phyloP scores from a whole-genome alignment of 2,329 filamentous ascomycete genomes.

The Arthroderma sp. region DNA sequence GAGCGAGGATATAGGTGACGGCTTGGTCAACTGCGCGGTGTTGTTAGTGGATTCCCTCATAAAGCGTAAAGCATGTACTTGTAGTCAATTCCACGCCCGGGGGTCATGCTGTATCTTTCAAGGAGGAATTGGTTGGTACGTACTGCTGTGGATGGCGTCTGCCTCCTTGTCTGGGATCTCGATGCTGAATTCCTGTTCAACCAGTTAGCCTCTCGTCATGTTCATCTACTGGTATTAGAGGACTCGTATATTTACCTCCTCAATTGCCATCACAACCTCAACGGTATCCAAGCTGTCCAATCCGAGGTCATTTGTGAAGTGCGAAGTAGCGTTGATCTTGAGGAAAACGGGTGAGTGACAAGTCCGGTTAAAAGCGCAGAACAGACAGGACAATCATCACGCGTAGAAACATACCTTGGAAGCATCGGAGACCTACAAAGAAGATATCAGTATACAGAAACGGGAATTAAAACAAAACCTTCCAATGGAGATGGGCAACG shows the following conservation, averaged over 20 bases:
- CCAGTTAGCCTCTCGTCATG: slow-evolving; percentile 6
- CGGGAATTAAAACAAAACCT: not conserved
- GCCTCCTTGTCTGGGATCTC: slow-evolving; percentile 98
- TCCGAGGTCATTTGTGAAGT: slow-evolving; percentile 95
- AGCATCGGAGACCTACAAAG: slow-evolving; percentile 32
- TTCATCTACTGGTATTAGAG: not conserved
- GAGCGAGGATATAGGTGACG: slow-evolving; percentile 82
- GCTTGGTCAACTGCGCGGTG: slow-evolving; percentile 66
- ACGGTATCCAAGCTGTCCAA: slow-evolving; percentile 96
- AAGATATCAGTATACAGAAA: slow-evolving; percentile 11
- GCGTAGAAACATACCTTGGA: slow-evolving; percentile 38
- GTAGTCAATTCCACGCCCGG: too few species aligned
- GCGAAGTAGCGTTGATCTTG: slow-evolving; percentile 68
- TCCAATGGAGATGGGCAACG: slow-evolving; percentile 16
- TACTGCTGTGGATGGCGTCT: slow-evolving; percentile 87
- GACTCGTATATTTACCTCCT: slow-evolving; percentile 54
- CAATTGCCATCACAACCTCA: slow-evolving; percentile 99
- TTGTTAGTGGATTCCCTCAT: too few species aligned
- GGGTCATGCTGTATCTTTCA: too few species aligned
- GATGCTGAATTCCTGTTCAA: slow-evolving; percentile 62
- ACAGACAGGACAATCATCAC: not conserved
- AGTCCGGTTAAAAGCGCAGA: slow-evolving; percentile 1
- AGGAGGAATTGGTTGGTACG: slow-evolving; percentile 22
- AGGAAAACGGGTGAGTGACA: slow-evolving; percentile 14
- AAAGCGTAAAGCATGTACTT: too few species aligned